A percentile compares a stretch with the other conserved stretches of the same genome.
Evolutionary conservation across 768 basidiomycete species (phyloP).

Genomic region (Pholiota conissans): DNA sequence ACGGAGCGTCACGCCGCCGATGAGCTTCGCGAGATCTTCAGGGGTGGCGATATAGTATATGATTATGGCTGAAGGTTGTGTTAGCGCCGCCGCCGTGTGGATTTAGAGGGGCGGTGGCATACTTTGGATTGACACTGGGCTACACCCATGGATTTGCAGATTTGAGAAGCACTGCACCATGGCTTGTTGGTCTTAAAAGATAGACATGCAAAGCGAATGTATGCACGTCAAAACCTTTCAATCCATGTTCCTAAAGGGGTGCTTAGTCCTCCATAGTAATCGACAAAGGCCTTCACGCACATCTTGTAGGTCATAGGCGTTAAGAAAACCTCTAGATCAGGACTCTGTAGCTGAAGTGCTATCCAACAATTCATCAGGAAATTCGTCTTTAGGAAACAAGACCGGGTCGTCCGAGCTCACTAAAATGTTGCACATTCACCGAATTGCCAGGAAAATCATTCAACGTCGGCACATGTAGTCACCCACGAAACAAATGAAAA

Average conservation of each 20-base stretch:
- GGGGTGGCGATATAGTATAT: conserved; percentile 39
- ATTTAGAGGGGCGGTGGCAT: not conserved
- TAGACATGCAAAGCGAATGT: conserved; percentile 43
- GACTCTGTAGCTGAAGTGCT: conserved; percentile 46
- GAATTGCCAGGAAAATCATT: no score
- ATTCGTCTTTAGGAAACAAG: conserved; percentile 42
- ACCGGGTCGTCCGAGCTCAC: conserved; percentile 52
- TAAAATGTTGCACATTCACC: conserved; percentile 62
- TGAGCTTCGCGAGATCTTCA: conserved; percentile 43
- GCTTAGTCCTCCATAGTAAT: not conserved
- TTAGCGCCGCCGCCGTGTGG: no score
- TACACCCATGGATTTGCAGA: conserved; percentile 42
- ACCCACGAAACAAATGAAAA: no score
- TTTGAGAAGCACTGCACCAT: conserved; percentile 38
- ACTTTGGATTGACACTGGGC: conserved; percentile 48
- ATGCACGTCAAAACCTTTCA: conserved; percentile 31
- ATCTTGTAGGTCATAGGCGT: conserved; percentile 45
- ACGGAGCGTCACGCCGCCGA: conserved; percentile 39
- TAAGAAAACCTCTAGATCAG: conserved; percentile 48
- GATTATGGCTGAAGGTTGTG: no score
- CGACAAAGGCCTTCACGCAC: not conserved
- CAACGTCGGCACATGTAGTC: no score
- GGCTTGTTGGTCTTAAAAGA: conserved; percentile 46
- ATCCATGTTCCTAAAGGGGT: conserved; percentile 34
- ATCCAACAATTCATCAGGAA: conserved; percentile 38